Evolutionary conservation across 768 basidiomycete genomes (phyloP).

Genomic region (Baorangia bicolor): DNA sequence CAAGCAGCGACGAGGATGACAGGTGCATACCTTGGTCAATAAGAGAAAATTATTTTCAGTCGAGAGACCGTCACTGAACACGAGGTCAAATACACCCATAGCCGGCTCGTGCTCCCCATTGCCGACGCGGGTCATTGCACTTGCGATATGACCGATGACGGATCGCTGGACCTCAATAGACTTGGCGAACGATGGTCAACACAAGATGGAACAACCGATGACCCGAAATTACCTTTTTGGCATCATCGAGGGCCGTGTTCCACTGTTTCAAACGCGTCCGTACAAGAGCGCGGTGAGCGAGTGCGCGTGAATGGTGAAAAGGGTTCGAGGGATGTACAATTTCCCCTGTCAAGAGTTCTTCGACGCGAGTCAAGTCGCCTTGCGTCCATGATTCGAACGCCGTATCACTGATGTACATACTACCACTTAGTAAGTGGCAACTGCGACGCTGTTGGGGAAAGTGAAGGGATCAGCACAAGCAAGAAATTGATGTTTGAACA

Average conservation of each 20-base stretch:
- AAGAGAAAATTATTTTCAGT: constrained; percentile 9
- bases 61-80: neutral
- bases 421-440: constrained; percentile 5
- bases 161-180: constrained; percentile 9
- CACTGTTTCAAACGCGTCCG: neutral
- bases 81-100: constrained; percentile 8
- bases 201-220: too few species aligned
- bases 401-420: neutral
- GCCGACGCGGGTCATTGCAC: neutral
- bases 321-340: neutral
- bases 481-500: fast-evolving
- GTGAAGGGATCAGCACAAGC: neutral
- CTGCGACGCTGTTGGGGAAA: neutral
- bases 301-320: neutral
- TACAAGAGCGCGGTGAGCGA: neutral
- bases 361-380: neutral
- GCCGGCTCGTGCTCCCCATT: constrained; percentile 3
- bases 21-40: constrained; percentile 5
- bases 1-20: fast-evolving
- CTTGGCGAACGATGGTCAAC: neutral
- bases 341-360: neutral
- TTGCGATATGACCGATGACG: constrained; percentile 9
- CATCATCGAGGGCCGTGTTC: constrained; percentile 2
- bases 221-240: neutral
- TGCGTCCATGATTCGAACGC: neutral